Evolutionary conservation across 139 green algal genomes (phyloP).

Genomic region (Chlorella sp.): DNA sequence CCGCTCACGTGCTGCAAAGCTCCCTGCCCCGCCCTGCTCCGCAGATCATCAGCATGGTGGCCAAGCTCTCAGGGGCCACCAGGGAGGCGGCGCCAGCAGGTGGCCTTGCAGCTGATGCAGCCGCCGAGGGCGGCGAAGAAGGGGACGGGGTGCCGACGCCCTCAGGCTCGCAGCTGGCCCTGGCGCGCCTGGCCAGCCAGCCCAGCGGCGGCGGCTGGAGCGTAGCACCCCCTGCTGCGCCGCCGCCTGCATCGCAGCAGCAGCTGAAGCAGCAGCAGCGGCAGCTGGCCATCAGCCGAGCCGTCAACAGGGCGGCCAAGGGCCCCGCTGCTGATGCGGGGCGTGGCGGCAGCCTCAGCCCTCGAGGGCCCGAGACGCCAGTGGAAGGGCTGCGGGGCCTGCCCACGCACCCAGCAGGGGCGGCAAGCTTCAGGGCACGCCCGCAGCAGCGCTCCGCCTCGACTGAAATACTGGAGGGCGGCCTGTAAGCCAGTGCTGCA

Average conservation of each 20-base stretch:
- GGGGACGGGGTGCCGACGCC: neutral
- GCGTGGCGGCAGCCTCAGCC: conserved; percentile 16
- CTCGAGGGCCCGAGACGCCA: conserved; percentile 2
- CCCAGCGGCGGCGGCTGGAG: neutral
- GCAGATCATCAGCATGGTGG: conserved; percentile 25
- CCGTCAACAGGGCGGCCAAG: neutral
- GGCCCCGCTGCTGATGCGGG: neutral
- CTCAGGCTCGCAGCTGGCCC: neutral
- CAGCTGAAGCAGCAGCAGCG: neutral
- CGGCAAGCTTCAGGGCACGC: no score
- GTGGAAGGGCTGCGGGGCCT: neutral
- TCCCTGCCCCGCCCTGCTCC: no score
- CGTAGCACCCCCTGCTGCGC: neutral
- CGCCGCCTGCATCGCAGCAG: neutral
- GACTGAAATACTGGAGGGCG: no score
- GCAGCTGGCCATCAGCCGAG: neutral
- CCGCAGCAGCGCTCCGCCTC: no score
- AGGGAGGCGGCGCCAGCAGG: neutral
- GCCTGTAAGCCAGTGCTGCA: no score
- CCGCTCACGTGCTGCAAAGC: no score
- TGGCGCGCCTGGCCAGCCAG: neutral
- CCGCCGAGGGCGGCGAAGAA: neutral
- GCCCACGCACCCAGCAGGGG: neutral
- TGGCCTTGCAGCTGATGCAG: neutral
- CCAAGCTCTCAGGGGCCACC: conserved; percentile 14